Base-by-base conservation (phyloP, 1,284 basidiomycete species). In the Mrakiaceae sp. region DNA sequence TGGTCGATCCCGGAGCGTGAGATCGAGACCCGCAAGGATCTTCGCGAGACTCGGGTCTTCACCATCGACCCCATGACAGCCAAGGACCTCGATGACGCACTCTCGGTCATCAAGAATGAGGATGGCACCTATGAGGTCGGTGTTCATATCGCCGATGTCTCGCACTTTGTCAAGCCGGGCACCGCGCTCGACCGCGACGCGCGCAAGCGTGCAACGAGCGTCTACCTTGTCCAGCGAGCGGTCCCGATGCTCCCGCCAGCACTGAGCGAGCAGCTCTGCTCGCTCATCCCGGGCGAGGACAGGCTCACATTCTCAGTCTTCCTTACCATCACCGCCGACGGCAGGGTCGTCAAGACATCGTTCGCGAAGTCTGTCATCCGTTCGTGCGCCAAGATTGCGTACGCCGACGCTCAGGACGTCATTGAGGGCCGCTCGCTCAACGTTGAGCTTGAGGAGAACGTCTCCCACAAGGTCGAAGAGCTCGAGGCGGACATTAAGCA, bases 131-230 rank as follows among this genome's bases (percentile, higher is more conserved):
- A 84, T 73, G 88, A 92, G 62, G 83, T 99, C 60, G 91, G 91
- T 65, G 85, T 98, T 10, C 96, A 98, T 73, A 85, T 98, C 70
- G 89, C 94, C 27, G 96, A 99, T 75, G 93, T 98, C 1, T 90
- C 93, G 2, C 87, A 88, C 80, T 98, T 98, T 78, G 77, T 95
- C 73, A 95, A 93, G 79, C 86, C 91, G 42, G 96, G 96, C 76
- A 96, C 91, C 7, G 89, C 94, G 14, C 81, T 99, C 70, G 96
- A 99, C 73, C 90, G 96, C 48, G 96, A 99, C 77, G 96, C 96
- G 59, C 85, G 92, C 71, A 98, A 97, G 79, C 84, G 95, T 68
- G 95, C 93, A 43, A 98, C 94, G 3, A 92, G 90, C 70, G 96
- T 98, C 60, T 97, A 97, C 74, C 86, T 98, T 53, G 86, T 98